Base-by-base conservation (phyloP, 2,329 filamentous ascomycete genomes). In the Aureobasidium subglaciale region DNA sequence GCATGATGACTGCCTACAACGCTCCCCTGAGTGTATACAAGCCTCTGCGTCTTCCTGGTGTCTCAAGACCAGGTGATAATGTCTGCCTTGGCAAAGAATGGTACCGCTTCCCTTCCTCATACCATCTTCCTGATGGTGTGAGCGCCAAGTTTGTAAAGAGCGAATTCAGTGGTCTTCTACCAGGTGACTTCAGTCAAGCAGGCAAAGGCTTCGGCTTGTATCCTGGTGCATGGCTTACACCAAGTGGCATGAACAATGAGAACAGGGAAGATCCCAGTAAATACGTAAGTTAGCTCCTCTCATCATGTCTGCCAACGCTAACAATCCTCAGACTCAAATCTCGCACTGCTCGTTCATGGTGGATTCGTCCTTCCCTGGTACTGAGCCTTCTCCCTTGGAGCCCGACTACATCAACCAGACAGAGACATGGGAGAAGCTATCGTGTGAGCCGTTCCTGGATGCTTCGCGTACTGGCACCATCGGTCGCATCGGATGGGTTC, bases 11-110 rank as follows among this genome's bases (percentile, higher is more conserved):
- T 1, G 91, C 83, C 27, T 99, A 96, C 69, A 85, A 83, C 13
- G 92, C 92, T 0, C 92, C 93, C 0, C 69, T 91, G 40, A 78
- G 78, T 20, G 75, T 91, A 15, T 91, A 90, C 67, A 68, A 78
- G 32, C 83, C 85, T 1, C 75, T 97, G 1, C 76, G 81, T 45
- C 78, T 77, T 13, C 65, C 73, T 8, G 78, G 75, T 1, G 63
- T 87, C 5, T 80, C 82, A 2, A 70, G 73, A 0, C 68, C 74
- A 2, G 87, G 85, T 15, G 86, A 89, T 60, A 84, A 78, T 16
- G 82, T 99, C 2, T 99, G 93, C 69, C 81, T 96, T 35, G 90
- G 89, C 25, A 99, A 97, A 68, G 93, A 99, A 68, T 99, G 93
- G 93, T 96, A 99, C 70, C 88, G 93, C 32, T 97, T 96, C 67